These are phyloP conservation scores for Magnusiomyces suaveolens DNA, from an alignment of 1,139 yeast species.

Conservation along the genomic window DNA sequence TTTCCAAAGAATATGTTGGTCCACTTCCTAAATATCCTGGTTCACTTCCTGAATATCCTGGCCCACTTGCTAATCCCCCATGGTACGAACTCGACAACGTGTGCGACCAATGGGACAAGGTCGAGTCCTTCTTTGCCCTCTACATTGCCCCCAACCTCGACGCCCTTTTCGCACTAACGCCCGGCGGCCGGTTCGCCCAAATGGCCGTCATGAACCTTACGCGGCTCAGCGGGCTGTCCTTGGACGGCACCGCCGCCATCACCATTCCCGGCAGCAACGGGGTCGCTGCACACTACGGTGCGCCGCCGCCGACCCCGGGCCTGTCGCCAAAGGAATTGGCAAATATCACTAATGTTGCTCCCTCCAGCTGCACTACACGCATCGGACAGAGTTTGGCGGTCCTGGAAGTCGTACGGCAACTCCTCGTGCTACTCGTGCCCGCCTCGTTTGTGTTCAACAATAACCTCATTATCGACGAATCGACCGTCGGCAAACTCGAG, in stretches of 20 bases:
- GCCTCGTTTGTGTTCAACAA: constrained; percentile 16
- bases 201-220: constrained; percentile 11
- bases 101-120: constrained; percentile 12
- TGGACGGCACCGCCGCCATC: constrained; percentile 12
- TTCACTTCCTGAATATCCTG: not conserved
- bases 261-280: constrained; percentile 9
- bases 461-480: constrained; percentile 24
- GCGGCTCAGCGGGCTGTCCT: constrained; percentile 8
- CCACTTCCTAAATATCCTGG: no score
- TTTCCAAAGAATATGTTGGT: no score
- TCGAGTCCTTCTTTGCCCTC: constrained; percentile 9
- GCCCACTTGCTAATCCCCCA: no score
- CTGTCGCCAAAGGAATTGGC: no score
- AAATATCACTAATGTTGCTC: no score
- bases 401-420: constrained; percentile 31
- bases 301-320: not conserved
- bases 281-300: not conserved
- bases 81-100: constrained; percentile 6
- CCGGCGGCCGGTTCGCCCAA: constrained; percentile 9
- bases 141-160: constrained; percentile 10
- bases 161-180: constrained; percentile 1
- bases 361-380: constrained; percentile 10
- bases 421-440: constrained; percentile 20
- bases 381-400: constrained; percentile 24
- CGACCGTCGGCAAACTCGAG: constrained; percentile 26